phyloP scores from a whole-genome alignment of 768 basidiomycete genomes.

The Zangia roseola region DNA sequence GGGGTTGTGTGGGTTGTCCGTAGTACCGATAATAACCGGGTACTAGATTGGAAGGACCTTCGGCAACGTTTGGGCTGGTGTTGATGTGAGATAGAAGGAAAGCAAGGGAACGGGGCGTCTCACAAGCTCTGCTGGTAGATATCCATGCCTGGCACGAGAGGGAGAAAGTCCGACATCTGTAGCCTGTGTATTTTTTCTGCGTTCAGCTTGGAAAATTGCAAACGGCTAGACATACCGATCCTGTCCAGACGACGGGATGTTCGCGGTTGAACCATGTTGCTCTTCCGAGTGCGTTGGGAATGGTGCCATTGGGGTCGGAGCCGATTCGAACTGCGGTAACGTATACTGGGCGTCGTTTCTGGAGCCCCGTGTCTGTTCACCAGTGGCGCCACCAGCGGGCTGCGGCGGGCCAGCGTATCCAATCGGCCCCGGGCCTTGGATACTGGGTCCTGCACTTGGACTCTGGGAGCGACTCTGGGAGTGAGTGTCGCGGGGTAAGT shows the following conservation, averaged over 20 bases:
- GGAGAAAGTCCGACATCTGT: neutral
- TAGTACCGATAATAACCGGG: slow-evolving; percentile 8
- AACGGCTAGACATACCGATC: slow-evolving; percentile 12
- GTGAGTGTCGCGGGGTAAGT: slow-evolving; percentile 10
- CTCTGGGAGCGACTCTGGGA: slow-evolving; percentile 29
- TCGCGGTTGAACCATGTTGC: slow-evolving; percentile 3
- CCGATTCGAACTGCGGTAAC: slow-evolving; percentile 6
- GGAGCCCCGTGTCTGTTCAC: slow-evolving; percentile 5
- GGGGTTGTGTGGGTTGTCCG: neutral
- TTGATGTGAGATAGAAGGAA: neutral
- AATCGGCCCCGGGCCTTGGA: slow-evolving; percentile 9
- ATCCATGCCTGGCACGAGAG: neutral
- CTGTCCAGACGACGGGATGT: neutral
- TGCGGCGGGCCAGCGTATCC: slow-evolving; percentile 2
- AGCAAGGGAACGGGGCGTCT: neutral
- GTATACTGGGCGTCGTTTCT: slow-evolving; percentile 1
- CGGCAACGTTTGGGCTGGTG: slow-evolving; percentile 9
- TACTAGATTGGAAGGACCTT: neutral
- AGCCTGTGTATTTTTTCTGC: slow-evolving; percentile 5
- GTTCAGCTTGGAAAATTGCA: neutral
- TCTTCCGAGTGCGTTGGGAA: slow-evolving; percentile 1
- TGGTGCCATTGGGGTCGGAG: neutral
- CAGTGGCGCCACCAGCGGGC: slow-evolving; percentile 4
- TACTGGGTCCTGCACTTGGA: slow-evolving; percentile 12
- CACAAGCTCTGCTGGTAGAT: slow-evolving; percentile 15